Evolutionary conservation across 805 yeast genomes (phyloP).

Genomic region (Spathaspora girioi): DNA sequence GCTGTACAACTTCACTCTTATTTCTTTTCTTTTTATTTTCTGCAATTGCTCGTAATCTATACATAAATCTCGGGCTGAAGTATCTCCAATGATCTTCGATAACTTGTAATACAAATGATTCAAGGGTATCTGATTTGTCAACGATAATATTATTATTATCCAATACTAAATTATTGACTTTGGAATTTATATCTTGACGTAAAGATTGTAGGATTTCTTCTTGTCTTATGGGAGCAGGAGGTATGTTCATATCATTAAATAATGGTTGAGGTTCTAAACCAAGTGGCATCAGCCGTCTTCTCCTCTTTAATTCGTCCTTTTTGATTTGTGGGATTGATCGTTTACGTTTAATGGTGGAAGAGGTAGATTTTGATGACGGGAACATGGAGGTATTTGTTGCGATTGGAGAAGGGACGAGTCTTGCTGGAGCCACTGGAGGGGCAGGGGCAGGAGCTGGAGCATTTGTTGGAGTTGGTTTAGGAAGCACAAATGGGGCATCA

Average conservation of each 20-base stretch:
- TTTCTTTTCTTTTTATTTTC: background rate
- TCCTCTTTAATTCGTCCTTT: background rate
- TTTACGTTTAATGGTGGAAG: background rate
- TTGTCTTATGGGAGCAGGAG: background rate
- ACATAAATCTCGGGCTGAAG: conserved; percentile 5
- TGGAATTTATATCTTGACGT: background rate
- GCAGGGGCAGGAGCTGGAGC: background rate
- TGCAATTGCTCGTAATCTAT: conserved; percentile 2
- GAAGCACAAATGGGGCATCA: background rate
- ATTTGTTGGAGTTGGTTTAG: background rate
- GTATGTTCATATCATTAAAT: background rate
- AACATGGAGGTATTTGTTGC: background rate
- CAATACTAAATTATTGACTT: conserved; percentile 1
- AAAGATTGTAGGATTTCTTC: background rate
- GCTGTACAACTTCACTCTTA: background rate
- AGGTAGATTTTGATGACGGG: background rate
- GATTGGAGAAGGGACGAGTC: background rate
- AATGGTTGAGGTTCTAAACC: background rate
- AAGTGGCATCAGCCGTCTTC: background rate
- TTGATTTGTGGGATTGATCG: background rate
- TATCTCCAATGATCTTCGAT: conserved; percentile 11
- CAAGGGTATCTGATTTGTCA: conserved; percentile 9
- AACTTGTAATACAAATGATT: conserved; percentile 11
- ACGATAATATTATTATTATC: conserved; percentile 8
- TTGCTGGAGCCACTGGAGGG: background rate